Percentiles rank a stretch among this genome's conserved stretches.
phyloP scores from a whole-genome alignment of 2,329 filamentous ascomycete genomes.

The Sordariomycetes sp. region DNA sequence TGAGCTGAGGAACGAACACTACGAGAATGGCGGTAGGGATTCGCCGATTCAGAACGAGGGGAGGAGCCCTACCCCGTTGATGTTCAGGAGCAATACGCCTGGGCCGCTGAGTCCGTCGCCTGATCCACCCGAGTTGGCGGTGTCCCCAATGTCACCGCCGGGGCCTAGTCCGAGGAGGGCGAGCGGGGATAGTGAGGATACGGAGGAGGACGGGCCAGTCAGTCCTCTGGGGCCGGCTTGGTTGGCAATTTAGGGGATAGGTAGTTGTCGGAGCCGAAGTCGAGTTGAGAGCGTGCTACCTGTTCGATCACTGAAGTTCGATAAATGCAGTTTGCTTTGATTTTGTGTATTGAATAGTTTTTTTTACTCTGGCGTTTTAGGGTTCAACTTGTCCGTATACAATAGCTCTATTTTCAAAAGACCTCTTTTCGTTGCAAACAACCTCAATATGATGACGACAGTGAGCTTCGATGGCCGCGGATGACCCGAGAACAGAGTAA shows the following conservation, averaged over 20 bases:
- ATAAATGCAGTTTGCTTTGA: too few species aligned
- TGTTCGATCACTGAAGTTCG: too few species aligned
- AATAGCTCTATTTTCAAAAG: too few species aligned
- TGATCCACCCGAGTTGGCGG: neutral
- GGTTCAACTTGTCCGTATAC: too few species aligned
- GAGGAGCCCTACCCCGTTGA: neutral
- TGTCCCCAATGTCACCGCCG: conserved; percentile 1
- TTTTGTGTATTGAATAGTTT: too few species aligned
- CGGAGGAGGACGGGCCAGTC: conserved; percentile 1
- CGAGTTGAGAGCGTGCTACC: too few species aligned
- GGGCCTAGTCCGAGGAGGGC: neutral
- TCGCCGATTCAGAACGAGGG: neutral
- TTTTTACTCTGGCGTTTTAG: too few species aligned
- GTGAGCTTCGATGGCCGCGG: too few species aligned
- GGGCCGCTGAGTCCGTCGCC: neutral
- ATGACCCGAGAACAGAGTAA: too few species aligned
- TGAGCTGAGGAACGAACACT: neutral
- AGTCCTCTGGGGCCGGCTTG: conserved; percentile 1
- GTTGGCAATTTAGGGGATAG: conserved; percentile 2
- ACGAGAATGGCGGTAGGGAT: neutral
- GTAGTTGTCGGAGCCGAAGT: too few species aligned
- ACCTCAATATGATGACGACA: too few species aligned
- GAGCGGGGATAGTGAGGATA: neutral
- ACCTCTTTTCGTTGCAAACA: too few species aligned
- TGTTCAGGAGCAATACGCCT: neutral